Conservation (phyloP, 2,329 filamentous ascomycete genomes). For the Pestalotiopsis fici region DNA sequence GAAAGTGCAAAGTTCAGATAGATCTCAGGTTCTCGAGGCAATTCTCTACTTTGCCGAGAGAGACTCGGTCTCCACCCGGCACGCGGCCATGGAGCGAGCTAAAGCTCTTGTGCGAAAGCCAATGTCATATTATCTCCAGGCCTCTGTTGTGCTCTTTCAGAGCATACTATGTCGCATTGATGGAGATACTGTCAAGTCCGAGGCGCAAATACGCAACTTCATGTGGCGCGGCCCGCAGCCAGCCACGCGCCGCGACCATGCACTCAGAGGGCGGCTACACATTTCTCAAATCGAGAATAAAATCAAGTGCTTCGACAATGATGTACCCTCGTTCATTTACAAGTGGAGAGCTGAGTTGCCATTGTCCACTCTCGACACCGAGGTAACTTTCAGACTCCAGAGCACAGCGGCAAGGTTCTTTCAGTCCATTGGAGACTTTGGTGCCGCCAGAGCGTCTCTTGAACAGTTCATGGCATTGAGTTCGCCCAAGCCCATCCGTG, state of each 20-base stretch:
- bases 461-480: conserved; percentile 30
- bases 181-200: conserved; percentile 24
- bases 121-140: conserved; percentile 33
- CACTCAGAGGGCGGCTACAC: conserved; percentile 30
- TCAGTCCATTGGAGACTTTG: conserved; percentile 33
- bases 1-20: conserved; percentile 15
- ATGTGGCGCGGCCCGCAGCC: conserved; percentile 14
- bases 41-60: conserved; percentile 32
- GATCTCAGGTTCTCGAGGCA: conserved; percentile 24
- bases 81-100: conserved; percentile 23
- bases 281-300: conserved; percentile 36
- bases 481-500: conserved; percentile 22
- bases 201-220: conserved; percentile 25
- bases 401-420: conserved; percentile 32
- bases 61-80: conserved; percentile 26
- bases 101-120: conserved; percentile 22
- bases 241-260: conserved; percentile 26
- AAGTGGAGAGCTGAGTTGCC: conserved; percentile 29
- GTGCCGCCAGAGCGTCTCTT: conserved; percentile 25
- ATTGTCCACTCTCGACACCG: conserved; percentile 30
- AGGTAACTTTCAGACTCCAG: conserved; percentile 33
- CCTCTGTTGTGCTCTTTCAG: conserved; percentile 29
- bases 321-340: conserved; percentile 30
- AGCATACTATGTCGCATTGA: conserved; percentile 30
- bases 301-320: conserved; percentile 30